These are phyloP conservation scores for Escovopsis sp. DNA, from an alignment of 2,329 filamentous ascomycete genomes.

Conservation along the genomic window DNA sequence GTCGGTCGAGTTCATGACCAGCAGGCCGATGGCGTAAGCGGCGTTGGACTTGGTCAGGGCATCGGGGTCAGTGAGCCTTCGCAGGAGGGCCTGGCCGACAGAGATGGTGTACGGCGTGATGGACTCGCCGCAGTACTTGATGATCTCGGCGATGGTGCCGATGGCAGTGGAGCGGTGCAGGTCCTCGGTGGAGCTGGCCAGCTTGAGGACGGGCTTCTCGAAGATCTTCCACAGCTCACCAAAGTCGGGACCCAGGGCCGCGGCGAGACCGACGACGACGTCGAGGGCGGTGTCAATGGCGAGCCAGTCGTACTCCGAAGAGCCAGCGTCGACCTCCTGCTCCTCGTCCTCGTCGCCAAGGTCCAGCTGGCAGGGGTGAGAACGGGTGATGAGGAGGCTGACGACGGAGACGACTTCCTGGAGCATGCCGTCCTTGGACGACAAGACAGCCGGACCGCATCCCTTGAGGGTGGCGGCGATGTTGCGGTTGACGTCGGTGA, in stretches of 20 bases:
- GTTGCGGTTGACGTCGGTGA: constrained; percentile 92
- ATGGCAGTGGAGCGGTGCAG: constrained; percentile 83
- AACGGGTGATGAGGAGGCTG: constrained; percentile 68
- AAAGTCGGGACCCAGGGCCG: constrained; percentile 68
- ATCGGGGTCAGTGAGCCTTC: constrained; percentile 81
- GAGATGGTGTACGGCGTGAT: constrained; percentile 67
- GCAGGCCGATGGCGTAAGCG: constrained; percentile 75
- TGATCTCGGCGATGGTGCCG: constrained; percentile 82
- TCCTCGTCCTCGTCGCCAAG: constrained; percentile 69
- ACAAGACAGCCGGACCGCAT: constrained; percentile 74
- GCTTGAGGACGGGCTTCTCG: constrained; percentile 80
- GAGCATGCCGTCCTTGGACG: constrained; percentile 51
- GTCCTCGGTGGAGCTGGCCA: constrained; percentile 70
- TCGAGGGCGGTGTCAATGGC: constrained; percentile 90
- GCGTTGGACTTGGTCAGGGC: constrained; percentile 89
- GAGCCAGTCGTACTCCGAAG: constrained; percentile 95
- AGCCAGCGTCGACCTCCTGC: constrained; percentile 55
- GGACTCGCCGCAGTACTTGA: constrained; percentile 67
- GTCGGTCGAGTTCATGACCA: constrained; percentile 69
- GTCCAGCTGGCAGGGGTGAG: constrained; percentile 87
- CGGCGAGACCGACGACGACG: constrained; percentile 70
- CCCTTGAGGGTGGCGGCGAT: constrained; percentile 80
- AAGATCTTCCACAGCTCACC: constrained; percentile 90
- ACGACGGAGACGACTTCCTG: constrained; percentile 65
- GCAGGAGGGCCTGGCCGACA: constrained; percentile 67